These are phyloP conservation scores for Dioscorea alata DNA, from an alignment of 106 monocot species.

Conservation along the genomic window DNA sequence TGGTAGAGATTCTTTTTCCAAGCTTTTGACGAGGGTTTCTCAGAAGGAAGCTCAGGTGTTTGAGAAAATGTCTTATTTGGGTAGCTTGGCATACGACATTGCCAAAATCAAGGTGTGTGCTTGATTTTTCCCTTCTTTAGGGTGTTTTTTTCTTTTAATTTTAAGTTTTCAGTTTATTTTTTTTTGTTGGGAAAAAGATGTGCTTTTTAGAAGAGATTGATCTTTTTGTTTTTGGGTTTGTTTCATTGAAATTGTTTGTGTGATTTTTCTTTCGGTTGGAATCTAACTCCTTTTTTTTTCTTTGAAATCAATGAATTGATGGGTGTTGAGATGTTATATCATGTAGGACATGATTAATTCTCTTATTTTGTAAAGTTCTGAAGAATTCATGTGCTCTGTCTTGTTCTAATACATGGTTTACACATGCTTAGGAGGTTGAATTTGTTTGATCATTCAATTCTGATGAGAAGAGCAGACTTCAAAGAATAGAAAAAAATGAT, in stretches of 20 bases:
- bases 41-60: slow-evolving; percentile 51
- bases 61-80: slow-evolving; percentile 55
- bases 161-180: not conserved
- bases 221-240: not conserved
- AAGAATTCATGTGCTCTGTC: not conserved
- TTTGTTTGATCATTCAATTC: no score
- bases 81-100: slow-evolving; percentile 63
- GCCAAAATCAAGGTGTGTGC: slow-evolving; percentile 59
- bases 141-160: not conserved
- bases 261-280: not conserved
- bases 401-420: no score
- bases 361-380: not conserved
- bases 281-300: no score
- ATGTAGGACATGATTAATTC: not conserved
- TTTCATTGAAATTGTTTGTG: not conserved
- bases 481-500: no score
- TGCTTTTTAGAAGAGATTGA: not conserved
- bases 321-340: no score
- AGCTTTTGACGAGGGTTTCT: slow-evolving; percentile 50
- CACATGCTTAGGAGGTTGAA: no score
- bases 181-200: not conserved
- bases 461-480: no score
- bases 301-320: no score
- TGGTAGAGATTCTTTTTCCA: slow-evolving; percentile 57
- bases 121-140: not conserved